Evolutionary conservation across 257 asterid genomes (phyloP).

Genomic region (Solanum sejunctum): DNA sequence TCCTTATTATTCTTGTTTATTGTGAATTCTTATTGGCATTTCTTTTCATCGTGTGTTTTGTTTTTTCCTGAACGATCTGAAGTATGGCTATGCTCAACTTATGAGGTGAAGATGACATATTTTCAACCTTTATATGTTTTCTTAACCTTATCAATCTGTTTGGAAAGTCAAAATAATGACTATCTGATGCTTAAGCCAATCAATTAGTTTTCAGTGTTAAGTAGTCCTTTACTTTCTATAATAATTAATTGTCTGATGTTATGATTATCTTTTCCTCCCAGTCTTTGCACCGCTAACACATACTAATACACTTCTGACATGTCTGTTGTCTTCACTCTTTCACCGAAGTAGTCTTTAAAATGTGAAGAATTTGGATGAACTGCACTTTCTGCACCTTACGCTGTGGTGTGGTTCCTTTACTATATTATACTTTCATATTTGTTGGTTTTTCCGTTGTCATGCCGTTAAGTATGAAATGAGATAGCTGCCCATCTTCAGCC

Average conservation of each 20-base stretch:
- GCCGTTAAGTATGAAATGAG: background rate
- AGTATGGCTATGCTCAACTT: background rate
- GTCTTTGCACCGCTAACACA: background rate
- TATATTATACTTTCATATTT: background rate
- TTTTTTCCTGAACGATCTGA: background rate
- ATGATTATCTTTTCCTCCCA: background rate
- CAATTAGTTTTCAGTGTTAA: background rate
- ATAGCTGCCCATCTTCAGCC: background rate
- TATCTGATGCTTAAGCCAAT: background rate
- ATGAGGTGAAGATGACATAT: background rate
- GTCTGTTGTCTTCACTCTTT: background rate
- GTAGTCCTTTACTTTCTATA: background rate
- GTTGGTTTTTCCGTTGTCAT: background rate
- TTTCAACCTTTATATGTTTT: background rate
- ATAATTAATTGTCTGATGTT: background rate
- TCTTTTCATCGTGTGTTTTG: background rate
- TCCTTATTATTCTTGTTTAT: constrained; percentile 2
- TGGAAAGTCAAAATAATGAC: background rate
- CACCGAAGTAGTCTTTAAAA: background rate
- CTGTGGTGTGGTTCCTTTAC: background rate
- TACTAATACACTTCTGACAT: background rate
- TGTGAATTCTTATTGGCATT: background rate
- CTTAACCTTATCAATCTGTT: background rate
- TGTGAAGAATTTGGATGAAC: background rate
- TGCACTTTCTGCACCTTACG: background rate